These are phyloP conservation scores for Trypanosoma caninum DNA, from an alignment of 208 protist species.

Conservation along the genomic window DNA sequence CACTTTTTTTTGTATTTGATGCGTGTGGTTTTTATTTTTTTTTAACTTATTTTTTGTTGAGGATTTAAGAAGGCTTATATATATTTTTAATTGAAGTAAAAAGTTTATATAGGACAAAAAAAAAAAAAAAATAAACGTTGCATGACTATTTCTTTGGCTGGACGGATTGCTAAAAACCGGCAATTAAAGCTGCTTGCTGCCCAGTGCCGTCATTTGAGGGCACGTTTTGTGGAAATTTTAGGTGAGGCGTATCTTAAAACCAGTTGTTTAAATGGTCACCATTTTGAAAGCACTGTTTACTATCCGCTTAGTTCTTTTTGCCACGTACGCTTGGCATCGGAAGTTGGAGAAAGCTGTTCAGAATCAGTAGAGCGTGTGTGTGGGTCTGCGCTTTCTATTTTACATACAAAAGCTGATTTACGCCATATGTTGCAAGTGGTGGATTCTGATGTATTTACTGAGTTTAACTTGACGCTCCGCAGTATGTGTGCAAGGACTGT, in stretches of 20 bases:
- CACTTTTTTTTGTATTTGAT: no score
- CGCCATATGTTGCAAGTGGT: constrained; percentile 25
- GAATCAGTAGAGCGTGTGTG: constrained; percentile 26
- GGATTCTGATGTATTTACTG: constrained; percentile 31
- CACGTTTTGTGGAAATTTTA: constrained; percentile 33
- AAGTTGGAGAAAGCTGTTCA: constrained; percentile 8
- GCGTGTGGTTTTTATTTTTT: no score
- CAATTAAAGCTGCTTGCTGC: constrained; percentile 36
- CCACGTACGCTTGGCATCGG: constrained; percentile 17
- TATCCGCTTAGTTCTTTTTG: constrained; percentile 26
- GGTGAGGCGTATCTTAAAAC: constrained; percentile 1
- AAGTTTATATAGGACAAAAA: not conserved
- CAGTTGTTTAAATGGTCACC: constrained; percentile 8
- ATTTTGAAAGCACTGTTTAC: constrained; percentile 33
- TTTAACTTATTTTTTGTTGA: no score
- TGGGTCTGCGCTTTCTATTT: constrained; percentile 19
- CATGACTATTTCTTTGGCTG: constrained; percentile 21
- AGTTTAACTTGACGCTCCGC: constrained; percentile 17
- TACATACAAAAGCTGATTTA: constrained; percentile 13
- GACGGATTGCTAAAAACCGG: constrained; percentile 31
- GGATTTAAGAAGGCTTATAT: no score
- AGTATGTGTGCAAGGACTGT: constrained; percentile 22
- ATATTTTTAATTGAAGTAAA: not conserved
- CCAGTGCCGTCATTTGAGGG: constrained; percentile 36
- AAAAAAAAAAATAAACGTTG: not conserved